Evolutionary conservation across 352 stramenopile species (phyloP), one percentile per base, ranked within the genome.

Genomic region (Chrysophaeum taylorii): DNA sequence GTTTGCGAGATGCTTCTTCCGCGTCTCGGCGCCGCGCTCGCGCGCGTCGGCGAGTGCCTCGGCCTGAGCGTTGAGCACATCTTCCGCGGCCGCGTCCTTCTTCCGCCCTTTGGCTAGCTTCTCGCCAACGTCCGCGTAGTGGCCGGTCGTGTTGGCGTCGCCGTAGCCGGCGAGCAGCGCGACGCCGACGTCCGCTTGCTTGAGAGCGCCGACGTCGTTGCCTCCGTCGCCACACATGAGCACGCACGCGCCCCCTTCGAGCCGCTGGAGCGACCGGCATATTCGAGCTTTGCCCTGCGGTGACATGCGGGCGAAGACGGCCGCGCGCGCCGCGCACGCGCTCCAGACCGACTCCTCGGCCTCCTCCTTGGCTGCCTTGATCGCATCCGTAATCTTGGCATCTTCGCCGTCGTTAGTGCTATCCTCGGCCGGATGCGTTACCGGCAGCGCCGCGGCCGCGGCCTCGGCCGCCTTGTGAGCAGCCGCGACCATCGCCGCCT

Each of bases 181-280:
- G 31, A 92, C 84, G 61, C 86, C 86, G 25, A 92, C 81, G 70
- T 87, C 81, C 29, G 81, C 80, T 72, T 82, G 74, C 53, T 87
- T 87, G 33, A 87, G 75, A 29, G 80, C 80, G 54, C 78, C 78
- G 12, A 66, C 57, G 81, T 99, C 96, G 76, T 99, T 99, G 18
- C 91, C 94, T 70, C 96, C 96, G 73, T 99, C 96, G 73, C 96
- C 96, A 70, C 96, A 99, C 95, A 99, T 99, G 18, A 99, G 81
- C 70, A 92, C 98, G 68, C 93, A 84, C 67, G 90, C 85, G 2
- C 91, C 93, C n/a, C 94, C 81, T 31, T 82, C 89, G 16, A 98
- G 74, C 41, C 84, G 89, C 42, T 94, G 94, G 70, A 99, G 35
- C 2, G 57, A 42, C 15, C 57, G 31, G 35, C 57, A 66, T 18